Evolutionary conservation across 768 basidiomycete genomes (phyloP).

Genomic region (Tricholoma bakamatsutake): DNA sequence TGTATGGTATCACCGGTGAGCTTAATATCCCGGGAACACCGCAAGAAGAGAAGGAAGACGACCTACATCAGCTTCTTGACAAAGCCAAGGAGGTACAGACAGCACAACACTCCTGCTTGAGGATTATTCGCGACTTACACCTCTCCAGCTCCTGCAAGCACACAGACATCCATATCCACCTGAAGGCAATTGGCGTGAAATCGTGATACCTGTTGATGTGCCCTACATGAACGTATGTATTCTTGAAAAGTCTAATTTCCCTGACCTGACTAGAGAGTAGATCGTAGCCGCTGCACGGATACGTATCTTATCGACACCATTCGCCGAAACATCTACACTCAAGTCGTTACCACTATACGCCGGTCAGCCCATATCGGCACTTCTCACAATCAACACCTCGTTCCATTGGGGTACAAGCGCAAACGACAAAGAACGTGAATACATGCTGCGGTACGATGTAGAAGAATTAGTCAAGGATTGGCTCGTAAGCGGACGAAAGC

Average conservation of each 20-base stretch:
- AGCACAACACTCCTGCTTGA: too few species aligned
- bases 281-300: constrained; percentile 61
- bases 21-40: constrained; percentile 48
- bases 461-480: constrained; percentile 79
- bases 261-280: constrained; percentile 29
- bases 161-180: constrained; percentile 36
- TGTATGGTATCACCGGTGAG: constrained; percentile 68
- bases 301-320: constrained; percentile 39
- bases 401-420: constrained; percentile 68
- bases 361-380: constrained; percentile 77
- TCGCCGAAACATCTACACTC: constrained; percentile 24
- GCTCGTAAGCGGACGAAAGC: constrained; percentile 85
- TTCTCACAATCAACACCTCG: constrained; percentile 61
- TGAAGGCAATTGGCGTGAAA: constrained; percentile 59
- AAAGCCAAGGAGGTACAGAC: constrained; percentile 23
- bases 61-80: constrained; percentile 23
- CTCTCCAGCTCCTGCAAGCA: constrained; percentile 33
- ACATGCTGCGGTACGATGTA: constrained; percentile 72
- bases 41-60: constrained; percentile 22
- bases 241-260: constrained; percentile 4
- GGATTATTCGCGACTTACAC: background rate
- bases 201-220: constrained; percentile 81
- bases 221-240: constrained; percentile 70
- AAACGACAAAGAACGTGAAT: constrained; percentile 33
- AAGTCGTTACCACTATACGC: constrained; percentile 56